Conservation (phyloP, 768 basidiomycete genomes). For the Lanmaoa pseudosensibilis region DNA sequence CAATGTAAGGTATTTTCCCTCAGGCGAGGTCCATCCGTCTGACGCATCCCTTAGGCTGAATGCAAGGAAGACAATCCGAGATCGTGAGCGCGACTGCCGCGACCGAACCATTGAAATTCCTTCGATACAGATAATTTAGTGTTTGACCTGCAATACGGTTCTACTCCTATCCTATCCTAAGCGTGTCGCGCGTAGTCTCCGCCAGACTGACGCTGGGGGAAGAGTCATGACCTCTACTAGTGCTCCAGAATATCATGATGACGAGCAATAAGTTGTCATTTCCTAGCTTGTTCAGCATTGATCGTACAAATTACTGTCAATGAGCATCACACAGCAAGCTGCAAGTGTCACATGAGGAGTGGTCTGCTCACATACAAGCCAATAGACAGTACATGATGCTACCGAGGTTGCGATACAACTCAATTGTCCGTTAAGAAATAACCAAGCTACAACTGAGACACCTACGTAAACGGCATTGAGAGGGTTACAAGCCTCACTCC, state of each 20-base stretch:
- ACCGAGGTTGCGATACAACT: slow-evolving; percentile 7
- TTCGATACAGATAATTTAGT: slow-evolving; percentile 1
- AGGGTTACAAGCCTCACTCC: slow-evolving; percentile 13
- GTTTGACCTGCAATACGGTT: background rate
- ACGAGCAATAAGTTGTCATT: background rate
- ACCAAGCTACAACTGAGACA: slow-evolving; percentile 10
- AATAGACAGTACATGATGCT: slow-evolving; percentile 5
- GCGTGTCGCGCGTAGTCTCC: background rate
- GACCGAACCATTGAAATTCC: slow-evolving; percentile 8
- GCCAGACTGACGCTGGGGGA: too few relatives aligned
- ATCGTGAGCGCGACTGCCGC: slow-evolving; percentile 6
- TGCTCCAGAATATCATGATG: background rate
- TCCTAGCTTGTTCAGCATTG: background rate
- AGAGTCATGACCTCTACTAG: background rate
- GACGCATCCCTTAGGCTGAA: slow-evolving; percentile 7
- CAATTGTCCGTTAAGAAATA: background rate
- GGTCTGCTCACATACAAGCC: slow-evolving; percentile 4
- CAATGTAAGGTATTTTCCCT: background rate
- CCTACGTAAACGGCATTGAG: background rate
- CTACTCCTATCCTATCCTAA: background rate
- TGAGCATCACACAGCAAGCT: background rate
- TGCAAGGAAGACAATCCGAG: slow-evolving; percentile 13
- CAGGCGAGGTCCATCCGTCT: background rate
- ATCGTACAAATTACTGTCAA: background rate
- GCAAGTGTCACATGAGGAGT: background rate